Percentiles rank a stretch among this genome's conserved stretches.
phyloP scores from a whole-genome alignment of 2,329 filamentous ascomycete genomes.

The Scopulariopsis brevicaulis region DNA sequence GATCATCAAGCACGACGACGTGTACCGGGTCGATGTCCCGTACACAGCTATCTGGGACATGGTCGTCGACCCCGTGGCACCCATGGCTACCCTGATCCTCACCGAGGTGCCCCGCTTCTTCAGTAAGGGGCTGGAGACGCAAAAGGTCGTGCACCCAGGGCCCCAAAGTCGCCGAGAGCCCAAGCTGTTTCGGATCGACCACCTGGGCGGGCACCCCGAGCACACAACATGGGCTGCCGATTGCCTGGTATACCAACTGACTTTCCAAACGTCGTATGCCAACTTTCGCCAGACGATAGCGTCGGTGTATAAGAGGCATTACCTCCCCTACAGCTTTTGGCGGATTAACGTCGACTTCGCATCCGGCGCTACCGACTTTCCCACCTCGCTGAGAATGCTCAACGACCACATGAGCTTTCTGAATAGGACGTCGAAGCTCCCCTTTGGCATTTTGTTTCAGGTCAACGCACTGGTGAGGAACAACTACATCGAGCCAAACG shows the following conservation, averaged over 20 bases:
- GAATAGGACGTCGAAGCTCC: conserved; percentile 20
- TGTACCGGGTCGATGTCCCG: conserved; percentile 31
- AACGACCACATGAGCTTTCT: conserved; percentile 18
- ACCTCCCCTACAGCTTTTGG: conserved; percentile 1
- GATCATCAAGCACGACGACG: conserved; percentile 20
- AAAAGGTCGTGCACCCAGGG: background rate
- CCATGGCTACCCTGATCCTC: conserved; percentile 37
- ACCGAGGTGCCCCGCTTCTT: conserved; percentile 39
- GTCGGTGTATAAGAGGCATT: background rate
- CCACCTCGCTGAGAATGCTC: conserved; percentile 10
- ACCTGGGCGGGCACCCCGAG: background rate
- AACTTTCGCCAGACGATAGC: background rate
- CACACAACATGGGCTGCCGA: background rate
- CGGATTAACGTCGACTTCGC: background rate
- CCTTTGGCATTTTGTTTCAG: conserved; percentile 49
- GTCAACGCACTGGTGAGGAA: conserved; percentile 53
- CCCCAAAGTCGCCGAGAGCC: background rate
- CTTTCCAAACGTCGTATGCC: background rate
- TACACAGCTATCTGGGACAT: conserved; percentile 33
- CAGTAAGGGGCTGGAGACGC: conserved; percentile 6
- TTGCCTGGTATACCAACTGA: background rate
- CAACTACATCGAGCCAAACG: conserved; percentile 45
- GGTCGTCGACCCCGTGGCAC: conserved; percentile 22
- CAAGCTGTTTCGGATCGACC: background rate
- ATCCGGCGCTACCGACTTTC: background rate